Conservation (phyloP, 257 asterid genomes). For the Capsicum chinense region DNA sequence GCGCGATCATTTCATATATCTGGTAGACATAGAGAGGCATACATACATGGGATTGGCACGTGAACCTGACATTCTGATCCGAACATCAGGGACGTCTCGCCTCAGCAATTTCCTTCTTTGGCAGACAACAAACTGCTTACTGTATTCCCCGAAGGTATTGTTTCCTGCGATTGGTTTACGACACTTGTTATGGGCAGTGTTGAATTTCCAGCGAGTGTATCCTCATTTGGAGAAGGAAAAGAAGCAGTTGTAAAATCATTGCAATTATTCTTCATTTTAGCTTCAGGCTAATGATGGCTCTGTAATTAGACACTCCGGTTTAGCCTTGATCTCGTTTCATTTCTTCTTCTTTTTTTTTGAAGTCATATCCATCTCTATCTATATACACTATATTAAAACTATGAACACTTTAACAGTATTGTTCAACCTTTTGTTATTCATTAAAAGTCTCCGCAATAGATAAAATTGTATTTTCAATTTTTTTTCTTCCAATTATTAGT, state of each 20-base stretch:
- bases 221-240: conserved; percentile 56
- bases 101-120: conserved; percentile 74
- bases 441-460: too few relatives aligned
- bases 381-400: too few relatives aligned
- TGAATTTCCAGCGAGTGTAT: conserved; percentile 59
- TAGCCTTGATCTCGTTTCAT: background rate
- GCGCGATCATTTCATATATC: conserved; percentile 35
- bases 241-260: conserved; percentile 33
- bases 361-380: background rate
- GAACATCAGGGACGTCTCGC: conserved; percentile 60
- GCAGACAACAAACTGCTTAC: conserved; percentile 67
- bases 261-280: background rate
- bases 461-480: too few relatives aligned
- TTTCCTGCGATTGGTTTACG: conserved; percentile 81
- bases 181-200: conserved; percentile 73
- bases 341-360: background rate
- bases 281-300: too few relatives aligned
- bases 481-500: too few relatives aligned
- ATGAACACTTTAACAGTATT: too few relatives aligned
- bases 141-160: conserved; percentile 63
- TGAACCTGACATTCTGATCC: conserved; percentile 68
- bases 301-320: background rate
- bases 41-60: conserved; percentile 75
- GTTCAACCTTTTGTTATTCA: too few relatives aligned
- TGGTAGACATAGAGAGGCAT: conserved; percentile 62